Conservation (phyloP, 495 filamentous ascomycete species). For the Aspergillus coremiiformis region DNA sequence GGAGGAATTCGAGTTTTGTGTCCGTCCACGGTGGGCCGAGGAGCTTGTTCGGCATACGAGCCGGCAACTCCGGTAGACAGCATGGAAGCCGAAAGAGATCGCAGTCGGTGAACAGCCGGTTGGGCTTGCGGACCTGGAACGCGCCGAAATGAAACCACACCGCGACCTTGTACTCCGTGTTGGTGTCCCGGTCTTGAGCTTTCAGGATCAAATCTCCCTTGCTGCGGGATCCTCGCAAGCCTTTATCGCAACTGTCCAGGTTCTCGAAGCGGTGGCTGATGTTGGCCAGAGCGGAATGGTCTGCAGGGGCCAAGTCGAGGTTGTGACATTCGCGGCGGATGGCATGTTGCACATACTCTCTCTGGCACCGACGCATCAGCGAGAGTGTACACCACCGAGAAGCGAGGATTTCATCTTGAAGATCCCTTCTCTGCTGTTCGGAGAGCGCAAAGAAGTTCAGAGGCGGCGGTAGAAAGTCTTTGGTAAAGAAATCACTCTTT, state of each 20-base stretch:
- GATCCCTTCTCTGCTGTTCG: constrained; percentile 14
- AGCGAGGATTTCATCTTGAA: constrained; percentile 30
- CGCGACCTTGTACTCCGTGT: constrained; percentile 21
- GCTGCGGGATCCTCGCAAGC: constrained; percentile 16
- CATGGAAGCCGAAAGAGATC: constrained; percentile 31
- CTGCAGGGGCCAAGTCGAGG: constrained; percentile 20
- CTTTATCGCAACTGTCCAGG: constrained; percentile 11
- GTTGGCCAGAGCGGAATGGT: constrained; percentile 11
- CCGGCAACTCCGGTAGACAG: constrained; percentile 13
- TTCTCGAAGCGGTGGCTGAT: constrained; percentile 19
- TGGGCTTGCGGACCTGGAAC: constrained; percentile 24
- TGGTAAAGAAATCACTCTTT: constrained; percentile 25
- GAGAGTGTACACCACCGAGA: constrained; percentile 42
- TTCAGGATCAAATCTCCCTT: constrained; percentile 29
- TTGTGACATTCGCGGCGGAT: constrained; percentile 21
- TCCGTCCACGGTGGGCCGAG: constrained; percentile 38
- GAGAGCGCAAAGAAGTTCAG: constrained; percentile 27
- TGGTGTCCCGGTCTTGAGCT: not conserved
- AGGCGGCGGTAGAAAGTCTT: constrained; percentile 32
- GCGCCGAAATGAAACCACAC: constrained; percentile 35
- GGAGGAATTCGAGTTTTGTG: constrained; percentile 35
- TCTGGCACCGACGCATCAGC: constrained; percentile 35
- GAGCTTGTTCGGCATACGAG: constrained; percentile 36
- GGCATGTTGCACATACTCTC: constrained; percentile 30
- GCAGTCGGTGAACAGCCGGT: constrained; percentile 17